These are phyloP conservation scores for Cercospora berteroae DNA, from an alignment of 2,329 filamentous ascomycete species.

Conservation along the genomic window DNA sequence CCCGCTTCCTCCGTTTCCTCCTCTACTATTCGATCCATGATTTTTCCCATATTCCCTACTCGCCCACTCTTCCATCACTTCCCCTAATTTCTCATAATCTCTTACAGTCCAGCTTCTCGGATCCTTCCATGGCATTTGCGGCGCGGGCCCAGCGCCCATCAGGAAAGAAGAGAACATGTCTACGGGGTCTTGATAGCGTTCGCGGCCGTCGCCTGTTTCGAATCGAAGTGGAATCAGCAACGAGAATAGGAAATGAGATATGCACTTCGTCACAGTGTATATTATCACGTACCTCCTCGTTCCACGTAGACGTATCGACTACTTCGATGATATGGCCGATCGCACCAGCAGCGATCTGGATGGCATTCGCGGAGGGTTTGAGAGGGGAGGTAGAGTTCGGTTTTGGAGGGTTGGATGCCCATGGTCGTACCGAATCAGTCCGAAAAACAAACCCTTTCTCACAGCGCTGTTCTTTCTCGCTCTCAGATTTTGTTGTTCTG, in stretches of 20 bases:
- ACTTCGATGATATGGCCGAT: slow-evolving; percentile 21
- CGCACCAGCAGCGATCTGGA: slow-evolving; percentile 27
- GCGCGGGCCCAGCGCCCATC: slow-evolving; percentile 12
- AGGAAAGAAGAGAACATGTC: slow-evolving; percentile 27
- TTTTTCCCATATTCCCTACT: slow-evolving; percentile 20
- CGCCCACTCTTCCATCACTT: slow-evolving; percentile 28
- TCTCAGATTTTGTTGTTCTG: too few species aligned
- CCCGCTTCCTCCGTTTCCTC: slow-evolving; percentile 8
- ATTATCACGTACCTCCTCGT: slow-evolving; percentile 15
- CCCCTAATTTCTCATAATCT: slow-evolving; percentile 31
- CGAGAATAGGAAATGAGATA: too few species aligned
- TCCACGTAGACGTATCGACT: slow-evolving; percentile 31
- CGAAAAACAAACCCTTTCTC: too few species aligned
- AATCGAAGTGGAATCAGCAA: not conserved
- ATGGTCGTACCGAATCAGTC: slow-evolving; percentile 15
- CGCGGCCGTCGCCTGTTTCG: slow-evolving; percentile 22
- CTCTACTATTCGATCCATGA: not conserved
- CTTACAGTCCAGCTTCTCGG: slow-evolving; percentile 26
- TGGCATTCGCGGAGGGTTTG: slow-evolving; percentile 29
- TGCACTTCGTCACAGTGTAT: too few species aligned
- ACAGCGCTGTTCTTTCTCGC: too few species aligned
- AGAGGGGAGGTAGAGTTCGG: slow-evolving; percentile 29
- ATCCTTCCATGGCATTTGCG: slow-evolving; percentile 22
- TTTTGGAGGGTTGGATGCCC: slow-evolving; percentile 30
- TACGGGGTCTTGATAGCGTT: slow-evolving; percentile 28